Conservation (phyloP, 495 filamentous ascomycete species). For the Neurospora sp. region DNA sequence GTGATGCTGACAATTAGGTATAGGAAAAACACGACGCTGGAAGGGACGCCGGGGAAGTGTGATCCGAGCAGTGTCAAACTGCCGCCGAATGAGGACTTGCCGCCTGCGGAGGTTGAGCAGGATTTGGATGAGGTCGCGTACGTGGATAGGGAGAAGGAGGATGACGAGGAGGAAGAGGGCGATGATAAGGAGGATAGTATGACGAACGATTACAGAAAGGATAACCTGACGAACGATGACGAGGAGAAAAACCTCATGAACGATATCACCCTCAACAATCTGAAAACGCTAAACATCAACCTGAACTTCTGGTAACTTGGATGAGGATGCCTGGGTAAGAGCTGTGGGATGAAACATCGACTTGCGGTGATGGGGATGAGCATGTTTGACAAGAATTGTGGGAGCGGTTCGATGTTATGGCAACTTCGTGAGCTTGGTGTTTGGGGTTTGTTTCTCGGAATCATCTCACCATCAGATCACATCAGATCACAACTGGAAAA, state of each 20-base stretch:
- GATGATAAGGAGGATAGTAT: background rate
- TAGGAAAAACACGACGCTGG: constrained; percentile 17
- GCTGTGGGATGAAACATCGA: background rate
- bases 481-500: background rate
- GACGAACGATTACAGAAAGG: background rate
- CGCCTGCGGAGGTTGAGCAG: constrained; percentile 9
- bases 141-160: background rate
- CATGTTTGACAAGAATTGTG: background rate
- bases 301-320: background rate
- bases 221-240: background rate
- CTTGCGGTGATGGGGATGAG: background rate
- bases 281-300: background rate
- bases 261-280: background rate
- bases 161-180: background rate
- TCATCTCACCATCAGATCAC: background rate
- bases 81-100: constrained; percentile 12
- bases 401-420: background rate
- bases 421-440: background rate
- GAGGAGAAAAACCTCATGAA: background rate
- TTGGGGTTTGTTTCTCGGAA: background rate
- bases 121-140: constrained; percentile 11
- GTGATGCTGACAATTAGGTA: background rate
- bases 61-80: constrained; percentile 12
- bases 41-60: constrained; percentile 12
- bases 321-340: background rate